Evolutionary conservation across 169 alveolate species (phyloP).

Genomic region (Pseudocohnilembus persalinus): DNA sequence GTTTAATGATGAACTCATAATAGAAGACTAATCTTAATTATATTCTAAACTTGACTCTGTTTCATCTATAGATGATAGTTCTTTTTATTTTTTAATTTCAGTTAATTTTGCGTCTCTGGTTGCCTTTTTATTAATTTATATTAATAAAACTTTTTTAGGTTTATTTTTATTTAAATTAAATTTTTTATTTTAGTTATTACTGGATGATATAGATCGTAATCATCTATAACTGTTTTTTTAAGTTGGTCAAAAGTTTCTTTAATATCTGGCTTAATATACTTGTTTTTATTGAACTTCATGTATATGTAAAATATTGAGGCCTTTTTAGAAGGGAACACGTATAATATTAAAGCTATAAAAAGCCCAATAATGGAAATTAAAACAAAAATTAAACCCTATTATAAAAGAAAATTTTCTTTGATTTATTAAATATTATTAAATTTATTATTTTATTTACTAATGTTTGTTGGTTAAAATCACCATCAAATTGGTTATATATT

Average conservation of each 20-base stretch:
- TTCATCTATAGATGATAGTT: too few relatives aligned
- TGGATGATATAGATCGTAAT: constrained; percentile 18
- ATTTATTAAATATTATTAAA: too few relatives aligned
- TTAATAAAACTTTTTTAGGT: too few relatives aligned
- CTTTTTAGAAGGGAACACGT: constrained; percentile 3
- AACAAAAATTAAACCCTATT: not conserved
- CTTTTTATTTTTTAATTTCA: too few relatives aligned
- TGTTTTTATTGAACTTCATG: not conserved
- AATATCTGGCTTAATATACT: not conserved
- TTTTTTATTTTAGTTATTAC: not conserved
- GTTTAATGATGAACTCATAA: too few relatives aligned
- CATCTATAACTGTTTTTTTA: constrained; percentile 2
- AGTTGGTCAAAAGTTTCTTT: not conserved
- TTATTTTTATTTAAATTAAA: too few relatives aligned
- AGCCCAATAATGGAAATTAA: constrained; percentile 1
- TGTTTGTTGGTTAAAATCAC: not conserved
- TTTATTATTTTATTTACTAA: not conserved
- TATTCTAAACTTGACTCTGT: too few relatives aligned
- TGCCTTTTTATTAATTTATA: too few relatives aligned
- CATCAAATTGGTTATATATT: not conserved
- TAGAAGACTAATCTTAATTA: too few relatives aligned
- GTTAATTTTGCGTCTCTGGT: too few relatives aligned
- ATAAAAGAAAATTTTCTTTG: too few relatives aligned
- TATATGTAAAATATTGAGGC: not conserved
- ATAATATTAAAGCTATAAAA: not conserved